These are phyloP conservation scores for Amanita molliuscula DNA, from an alignment of 768 basidiomycete species.

Conservation along the genomic window DNA sequence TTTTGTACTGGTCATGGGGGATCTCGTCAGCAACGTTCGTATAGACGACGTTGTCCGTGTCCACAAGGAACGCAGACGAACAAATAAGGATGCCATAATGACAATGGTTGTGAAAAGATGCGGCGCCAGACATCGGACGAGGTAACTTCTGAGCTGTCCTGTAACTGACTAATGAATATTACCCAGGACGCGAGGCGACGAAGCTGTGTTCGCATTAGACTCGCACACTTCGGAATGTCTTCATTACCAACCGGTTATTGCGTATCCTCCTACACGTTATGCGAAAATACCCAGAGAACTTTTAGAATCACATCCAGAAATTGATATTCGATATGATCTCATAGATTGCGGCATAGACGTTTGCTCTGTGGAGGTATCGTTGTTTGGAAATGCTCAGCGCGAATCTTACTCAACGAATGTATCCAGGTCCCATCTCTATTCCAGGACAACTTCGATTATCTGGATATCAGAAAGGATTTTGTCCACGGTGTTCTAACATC, in stretches of 20 bases:
- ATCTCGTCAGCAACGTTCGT: slow-evolving; percentile 87
- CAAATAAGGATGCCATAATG: slow-evolving; percentile 92
- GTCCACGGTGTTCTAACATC: slow-evolving; percentile 91
- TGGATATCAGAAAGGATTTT: slow-evolving; percentile 85
- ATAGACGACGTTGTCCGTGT: slow-evolving; percentile 83
- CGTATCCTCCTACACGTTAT: slow-evolving; percentile 52
- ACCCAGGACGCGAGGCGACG: slow-evolving; percentile 35
- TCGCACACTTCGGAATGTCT: slow-evolving; percentile 69
- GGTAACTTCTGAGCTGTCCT: slow-evolving; percentile 31
- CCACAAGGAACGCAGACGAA: slow-evolving; percentile 80
- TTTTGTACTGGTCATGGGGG: slow-evolving; percentile 85
- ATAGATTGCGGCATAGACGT: slow-evolving; percentile 87
- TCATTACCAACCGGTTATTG: slow-evolving; percentile 72
- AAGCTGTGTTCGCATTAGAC: slow-evolving; percentile 72
- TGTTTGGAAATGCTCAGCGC: neutral
- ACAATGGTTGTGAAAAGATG: slow-evolving; percentile 87
- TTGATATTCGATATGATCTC: slow-evolving; percentile 82
- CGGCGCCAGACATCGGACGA: slow-evolving; percentile 60
- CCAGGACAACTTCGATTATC: slow-evolving; percentile 98
- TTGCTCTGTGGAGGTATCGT: slow-evolving; percentile 83
- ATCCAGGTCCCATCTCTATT: slow-evolving; percentile 85
- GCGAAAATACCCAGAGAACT: slow-evolving; percentile 73
- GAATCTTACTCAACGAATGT: neutral
- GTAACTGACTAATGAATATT: neutral
- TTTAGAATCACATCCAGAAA: slow-evolving; percentile 58